Evolutionary conservation across 1,284 basidiomycete species (phyloP).

Genomic region (Cutaneotrichosporon sp.): DNA sequence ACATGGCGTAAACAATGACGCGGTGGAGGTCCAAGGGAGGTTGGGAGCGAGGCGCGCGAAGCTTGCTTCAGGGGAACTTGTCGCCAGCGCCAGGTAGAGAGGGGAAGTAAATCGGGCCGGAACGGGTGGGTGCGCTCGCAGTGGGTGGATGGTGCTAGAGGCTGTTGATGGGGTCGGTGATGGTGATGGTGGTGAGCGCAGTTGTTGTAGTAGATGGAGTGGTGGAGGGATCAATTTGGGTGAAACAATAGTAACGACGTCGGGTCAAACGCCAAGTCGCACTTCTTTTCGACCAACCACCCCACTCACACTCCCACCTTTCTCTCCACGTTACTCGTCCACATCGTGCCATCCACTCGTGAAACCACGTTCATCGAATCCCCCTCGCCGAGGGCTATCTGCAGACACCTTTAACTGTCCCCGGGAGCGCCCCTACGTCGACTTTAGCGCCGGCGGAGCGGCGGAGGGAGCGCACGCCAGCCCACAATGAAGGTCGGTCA

Average conservation of each 20-base stretch:
- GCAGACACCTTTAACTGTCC: constrained; percentile 25
- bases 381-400: constrained; percentile 31
- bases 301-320: constrained; percentile 5
- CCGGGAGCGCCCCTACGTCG: background rate
- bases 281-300: constrained; percentile 9
- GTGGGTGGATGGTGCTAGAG: background rate
- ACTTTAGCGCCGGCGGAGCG: constrained; percentile 18
- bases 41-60: background rate
- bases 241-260: background rate
- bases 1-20: constrained; percentile 10
- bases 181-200: background rate
- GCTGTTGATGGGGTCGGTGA: background rate
- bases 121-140: background rate
- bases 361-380: background rate
- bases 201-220: too few relatives aligned
- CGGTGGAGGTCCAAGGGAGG: constrained; percentile 2
- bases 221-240: background rate
- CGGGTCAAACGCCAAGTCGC: background rate
- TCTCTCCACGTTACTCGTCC: constrained; percentile 16
- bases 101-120: background rate
- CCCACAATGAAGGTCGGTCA: constrained; percentile 46
- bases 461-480: constrained; percentile 11
- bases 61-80: background rate
- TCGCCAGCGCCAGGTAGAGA: too few relatives aligned
- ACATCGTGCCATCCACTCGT: constrained; percentile 42